Evolutionary conservation across 805 yeast species (phyloP).

Genomic region (Cyberlindnera xylosilytica): DNA sequence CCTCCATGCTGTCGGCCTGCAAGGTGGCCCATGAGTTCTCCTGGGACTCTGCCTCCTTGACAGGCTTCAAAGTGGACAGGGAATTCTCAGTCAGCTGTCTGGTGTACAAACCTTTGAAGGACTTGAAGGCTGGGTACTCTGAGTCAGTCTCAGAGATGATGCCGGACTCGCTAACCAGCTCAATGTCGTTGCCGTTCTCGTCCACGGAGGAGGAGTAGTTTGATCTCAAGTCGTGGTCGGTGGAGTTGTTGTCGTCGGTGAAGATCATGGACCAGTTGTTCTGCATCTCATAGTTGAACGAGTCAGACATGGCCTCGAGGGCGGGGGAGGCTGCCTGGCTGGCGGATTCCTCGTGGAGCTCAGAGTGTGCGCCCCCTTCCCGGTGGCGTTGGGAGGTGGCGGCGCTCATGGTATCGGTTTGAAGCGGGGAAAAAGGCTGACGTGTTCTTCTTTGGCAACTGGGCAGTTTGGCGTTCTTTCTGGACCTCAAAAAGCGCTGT

Average conservation of each 20-base stretch:
- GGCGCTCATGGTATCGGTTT: background rate
- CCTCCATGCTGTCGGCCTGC: background rate
- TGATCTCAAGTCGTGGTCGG: constrained; percentile 27
- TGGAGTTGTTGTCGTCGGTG: constrained; percentile 28
- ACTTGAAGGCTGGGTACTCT: constrained; percentile 13
- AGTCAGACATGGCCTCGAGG: constrained; percentile 11
- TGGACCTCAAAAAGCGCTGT: background rate
- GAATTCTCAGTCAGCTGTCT: constrained; percentile 1
- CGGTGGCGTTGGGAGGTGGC: constrained; percentile 6
- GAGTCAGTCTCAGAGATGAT: constrained; percentile 22
- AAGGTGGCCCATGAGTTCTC: constrained; percentile 10
- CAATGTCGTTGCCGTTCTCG: constrained; percentile 11
- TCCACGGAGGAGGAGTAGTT: constrained; percentile 21
- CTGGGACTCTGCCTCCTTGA: constrained; percentile 6
- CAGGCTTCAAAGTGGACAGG: constrained; percentile 5
- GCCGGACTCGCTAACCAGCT: constrained; percentile 8
- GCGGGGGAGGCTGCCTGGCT: constrained; percentile 5
- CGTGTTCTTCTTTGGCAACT: too few relatives aligned
- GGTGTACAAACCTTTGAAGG: background rate
- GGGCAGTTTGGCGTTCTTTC: background rate
- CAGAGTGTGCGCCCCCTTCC: background rate
- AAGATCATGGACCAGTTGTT: constrained; percentile 29
- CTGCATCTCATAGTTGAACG: constrained; percentile 22
- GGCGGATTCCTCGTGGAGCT: background rate
- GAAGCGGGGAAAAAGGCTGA: background rate